Base-by-base conservation (phyloP, 1,139 yeast species). In the Taphrina deformans region DNA sequence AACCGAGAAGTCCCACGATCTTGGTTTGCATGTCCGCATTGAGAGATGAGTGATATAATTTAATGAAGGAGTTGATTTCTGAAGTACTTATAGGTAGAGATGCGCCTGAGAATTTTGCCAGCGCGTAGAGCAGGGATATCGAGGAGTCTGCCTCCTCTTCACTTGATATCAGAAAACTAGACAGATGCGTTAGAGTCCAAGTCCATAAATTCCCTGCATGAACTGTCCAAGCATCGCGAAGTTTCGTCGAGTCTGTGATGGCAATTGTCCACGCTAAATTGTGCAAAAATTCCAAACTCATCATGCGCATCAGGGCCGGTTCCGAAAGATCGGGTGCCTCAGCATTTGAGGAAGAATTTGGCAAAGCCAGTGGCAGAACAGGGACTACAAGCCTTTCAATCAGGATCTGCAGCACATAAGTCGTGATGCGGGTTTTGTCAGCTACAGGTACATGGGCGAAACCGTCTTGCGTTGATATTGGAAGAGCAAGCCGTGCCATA, bases 231-330 rank as follows among this genome's bases (percentile, higher is more conserved):
- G 27, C 50, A 16, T 14, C 9, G 9, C 18, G 53, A 9, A 51
- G 44, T 4, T 50, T 46, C 21, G 59, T 40, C n/a, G 48, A 21
- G n/a, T 44, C 48, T 2, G 55, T 33, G 3, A 66, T n/a, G 35
- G 62, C 65, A n/a, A 68, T 53, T 3, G 70, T 66, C 80, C 79
- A 77, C 16, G 76, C 72, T 23, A 75, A 65, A 66, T 92, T 92
- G 75, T 89, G 90, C 72, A 90, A 79, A 16, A 89, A 85, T 18
- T 84, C 80, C 64, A 89, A 76, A 1, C 86, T 80, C 70, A 88
- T 83, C 27, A 83, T 5, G n/a, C 21, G 48, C 10, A 44, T 18
- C 26, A 44, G 4, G 27, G n/a, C n/a, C 48, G n/a, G n/a, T 12
- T n/a, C 41, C 41, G 2, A 18, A n/a, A 10, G 7, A 38, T 31